Percentiles rank a stretch among this genome's conserved stretches.
Evolutionary conservation across 768 basidiomycete genomes (phyloP).

Genomic region (Paxillus ammoniavirescens): DNA sequence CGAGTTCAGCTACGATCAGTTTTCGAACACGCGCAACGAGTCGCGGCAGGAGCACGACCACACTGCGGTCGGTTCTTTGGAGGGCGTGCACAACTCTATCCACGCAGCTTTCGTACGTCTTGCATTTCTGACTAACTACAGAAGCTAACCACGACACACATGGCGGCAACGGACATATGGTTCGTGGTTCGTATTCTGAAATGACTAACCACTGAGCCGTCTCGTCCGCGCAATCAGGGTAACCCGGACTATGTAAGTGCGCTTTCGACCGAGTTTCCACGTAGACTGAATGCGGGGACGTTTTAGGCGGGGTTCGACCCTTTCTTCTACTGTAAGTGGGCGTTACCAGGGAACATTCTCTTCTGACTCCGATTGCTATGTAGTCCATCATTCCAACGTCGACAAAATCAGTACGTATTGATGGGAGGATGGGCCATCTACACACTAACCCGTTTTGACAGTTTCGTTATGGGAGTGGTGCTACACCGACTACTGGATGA

Average conservation of each 20-base stretch:
- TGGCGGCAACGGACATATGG: conserved; percentile 30
- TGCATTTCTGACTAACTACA: not conserved
- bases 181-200: conserved; percentile 2
- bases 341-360: not conserved
- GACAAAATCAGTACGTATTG: conserved; percentile 22
- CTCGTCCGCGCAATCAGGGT: conserved; percentile 5
- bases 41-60: conserved; percentile 13
- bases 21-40: conserved; percentile 22
- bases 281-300: not conserved
- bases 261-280: not conserved
- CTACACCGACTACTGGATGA: conserved; percentile 29
- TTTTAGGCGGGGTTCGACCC: conserved; percentile 25
- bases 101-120: conserved; percentile 20
- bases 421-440: not conserved
- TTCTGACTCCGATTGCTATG: not conserved
- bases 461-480: conserved; percentile 32
- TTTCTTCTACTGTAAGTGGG: conserved; percentile 22
- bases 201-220: not conserved
- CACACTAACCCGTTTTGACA: conserved; percentile 1
- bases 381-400: conserved; percentile 26
- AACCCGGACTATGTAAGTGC: conserved; percentile 22
- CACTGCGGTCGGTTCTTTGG: conserved; percentile 18
- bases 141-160: conserved; percentile 1
- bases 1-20: conserved; percentile 25
- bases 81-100: conserved; percentile 21